Evolutionary conservation across 768 basidiomycete genomes (phyloP).

Genomic region (Gymnopilus junonius): DNA sequence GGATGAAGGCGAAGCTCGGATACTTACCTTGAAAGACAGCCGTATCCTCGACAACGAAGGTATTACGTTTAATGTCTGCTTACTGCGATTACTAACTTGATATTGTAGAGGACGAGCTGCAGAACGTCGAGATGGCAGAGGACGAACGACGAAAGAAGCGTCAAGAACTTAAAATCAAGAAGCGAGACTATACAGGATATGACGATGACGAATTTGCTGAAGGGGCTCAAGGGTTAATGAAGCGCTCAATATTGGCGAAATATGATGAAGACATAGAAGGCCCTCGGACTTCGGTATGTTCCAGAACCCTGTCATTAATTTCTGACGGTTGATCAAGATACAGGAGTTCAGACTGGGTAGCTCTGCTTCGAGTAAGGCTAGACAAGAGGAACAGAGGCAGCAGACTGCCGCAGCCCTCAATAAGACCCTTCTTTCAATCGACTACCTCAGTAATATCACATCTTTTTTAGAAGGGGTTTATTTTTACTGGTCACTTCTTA

Average conservation of each 20-base stretch:
- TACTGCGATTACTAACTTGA: neutral
- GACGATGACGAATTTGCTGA: slow-evolving; percentile 93
- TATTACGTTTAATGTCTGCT: slow-evolving; percentile 29
- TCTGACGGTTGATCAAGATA: slow-evolving; percentile 8
- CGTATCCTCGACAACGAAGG: slow-evolving; percentile 96
- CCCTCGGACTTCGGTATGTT: slow-evolving; percentile 64
- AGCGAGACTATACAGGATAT: slow-evolving; percentile 89
- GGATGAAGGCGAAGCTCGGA: slow-evolving; percentile 91
- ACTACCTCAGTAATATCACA: slow-evolving; percentile 82
- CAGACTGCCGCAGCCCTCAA: slow-evolving; percentile 69
- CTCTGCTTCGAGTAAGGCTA: slow-evolving; percentile 45
- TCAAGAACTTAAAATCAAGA: slow-evolving; percentile 85
- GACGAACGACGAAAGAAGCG: slow-evolving; percentile 80
- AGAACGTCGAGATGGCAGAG: slow-evolving; percentile 95
- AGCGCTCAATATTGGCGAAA: slow-evolving; percentile 83
- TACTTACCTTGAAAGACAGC: slow-evolving; percentile 96
- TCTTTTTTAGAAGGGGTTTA: neutral
- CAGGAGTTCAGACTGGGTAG: slow-evolving; percentile 90
- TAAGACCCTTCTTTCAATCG: slow-evolving; percentile 80
- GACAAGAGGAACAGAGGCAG: slow-evolving; percentile 50
- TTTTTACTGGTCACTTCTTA: slow-evolving; percentile 19
- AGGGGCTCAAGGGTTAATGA: slow-evolving; percentile 71
- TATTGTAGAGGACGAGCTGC: slow-evolving; percentile 89
- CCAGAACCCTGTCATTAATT: neutral
- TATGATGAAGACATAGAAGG: slow-evolving; percentile 93